Evolutionary conservation across 495 filamentous ascomycete species (phyloP), one percentile per base, ranked within the genome.

Genomic region (Lasiosphaeria miniovina): DNA sequence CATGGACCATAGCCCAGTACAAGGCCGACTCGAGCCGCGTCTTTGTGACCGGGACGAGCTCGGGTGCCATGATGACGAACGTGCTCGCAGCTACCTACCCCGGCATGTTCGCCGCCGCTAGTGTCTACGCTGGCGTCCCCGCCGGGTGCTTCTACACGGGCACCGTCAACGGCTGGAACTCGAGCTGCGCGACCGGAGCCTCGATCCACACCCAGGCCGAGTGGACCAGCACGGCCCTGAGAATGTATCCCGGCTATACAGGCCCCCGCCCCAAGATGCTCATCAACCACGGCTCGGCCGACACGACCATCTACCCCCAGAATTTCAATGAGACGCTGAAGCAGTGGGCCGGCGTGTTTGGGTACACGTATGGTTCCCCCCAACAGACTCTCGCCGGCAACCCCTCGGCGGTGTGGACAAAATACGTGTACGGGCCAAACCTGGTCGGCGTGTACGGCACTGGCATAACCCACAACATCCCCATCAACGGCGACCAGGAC

Each of bases 81-180:
- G 81, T 85, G 35, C 69, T 86, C 58, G 78, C 80, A 6, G 83
- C 80, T 24, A 79, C 80, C 9, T 85, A 85, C 65, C 83, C 83
- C 0, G 74, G 82, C 14, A 45, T 86, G 38, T 84, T 85, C 74
- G 71, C 72, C 4, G 83, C 83, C 2, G 83, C 67, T 9, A 78
- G 75, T 8, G 84, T 73, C 41, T 87, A 85, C 70, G 72, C 82
- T 6, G 85, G 85, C 24, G 83, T 88, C 1, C 73, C 84, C 9
- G 83, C 79, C 34, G 84, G 84, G 7, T 87, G 85, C 73, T 87
- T 85, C 68, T 66, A 69, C 24, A 75, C 74, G 1, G 65, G 73
- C 33, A 76, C 75, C 15, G 70, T 73, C 36, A 70, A 68, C 6
- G 74, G 79, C 1, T 82, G 80, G 80, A 79, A 73, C 59, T 61